phyloP scores from a whole-genome alignment of 1,139 yeast genomes.

The Geotrichum restrictum region DNA sequence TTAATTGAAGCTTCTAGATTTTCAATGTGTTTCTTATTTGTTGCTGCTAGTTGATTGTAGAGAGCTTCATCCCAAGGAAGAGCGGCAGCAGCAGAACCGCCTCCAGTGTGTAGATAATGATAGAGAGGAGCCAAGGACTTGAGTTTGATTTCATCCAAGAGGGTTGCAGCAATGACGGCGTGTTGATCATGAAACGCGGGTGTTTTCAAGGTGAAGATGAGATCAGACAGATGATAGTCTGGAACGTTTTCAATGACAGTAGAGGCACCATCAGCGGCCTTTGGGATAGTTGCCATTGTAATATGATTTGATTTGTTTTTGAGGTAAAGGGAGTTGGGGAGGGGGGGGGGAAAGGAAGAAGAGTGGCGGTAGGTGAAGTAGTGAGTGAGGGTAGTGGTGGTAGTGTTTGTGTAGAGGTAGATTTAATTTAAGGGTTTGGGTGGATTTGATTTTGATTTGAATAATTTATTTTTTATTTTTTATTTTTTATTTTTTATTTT shows the following conservation, averaged over 20 bases:
- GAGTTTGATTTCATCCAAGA: slow-evolving; percentile 53
- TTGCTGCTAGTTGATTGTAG: slow-evolving; percentile 49
- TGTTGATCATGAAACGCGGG: slow-evolving; percentile 42
- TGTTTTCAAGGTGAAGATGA: slow-evolving; percentile 60
- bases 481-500: not conserved
- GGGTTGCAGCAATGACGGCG: slow-evolving; percentile 45
- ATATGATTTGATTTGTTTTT: too few relatives aligned
- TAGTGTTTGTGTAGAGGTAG: not conserved
- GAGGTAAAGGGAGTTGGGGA: not conserved
- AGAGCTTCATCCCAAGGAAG: slow-evolving; percentile 53
- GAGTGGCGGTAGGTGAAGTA: slow-evolving; percentile 6
- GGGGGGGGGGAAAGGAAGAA: not conserved
- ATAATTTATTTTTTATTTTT: not conserved
- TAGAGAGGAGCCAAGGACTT: slow-evolving; percentile 84
- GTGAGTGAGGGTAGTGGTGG: not conserved
- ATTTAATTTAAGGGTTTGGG: not conserved
- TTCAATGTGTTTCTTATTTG: slow-evolving; percentile 54
- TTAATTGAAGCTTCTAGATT: slow-evolving; percentile 60
- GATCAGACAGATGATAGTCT: slow-evolving; percentile 72
- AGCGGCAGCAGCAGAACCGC: slow-evolving; percentile 37
- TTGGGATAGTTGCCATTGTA: slow-evolving; percentile 16
- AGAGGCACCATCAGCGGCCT: slow-evolving; percentile 20
- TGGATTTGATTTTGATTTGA: not conserved
- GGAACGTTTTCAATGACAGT: slow-evolving; percentile 48
- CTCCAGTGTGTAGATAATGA: slow-evolving; percentile 56